Conservation (phyloP, 225 moss, liverwort and hornwort species). For the Straminergon stramineum region DNA sequence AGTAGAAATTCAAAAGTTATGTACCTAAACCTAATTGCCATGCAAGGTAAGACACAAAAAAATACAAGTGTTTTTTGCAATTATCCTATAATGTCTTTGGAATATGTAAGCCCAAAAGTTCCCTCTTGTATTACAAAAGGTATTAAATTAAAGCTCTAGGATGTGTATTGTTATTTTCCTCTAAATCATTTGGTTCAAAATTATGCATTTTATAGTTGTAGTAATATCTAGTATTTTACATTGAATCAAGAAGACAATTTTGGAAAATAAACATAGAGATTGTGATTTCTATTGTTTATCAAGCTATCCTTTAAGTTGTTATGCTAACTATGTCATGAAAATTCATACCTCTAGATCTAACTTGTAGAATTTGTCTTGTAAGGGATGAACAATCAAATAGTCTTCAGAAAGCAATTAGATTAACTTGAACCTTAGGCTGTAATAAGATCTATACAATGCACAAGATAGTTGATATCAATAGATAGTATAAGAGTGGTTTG, state of each 20-base stretch:
- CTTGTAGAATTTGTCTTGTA: not conserved
- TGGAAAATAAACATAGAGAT: not conserved
- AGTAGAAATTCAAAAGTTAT: not conserved
- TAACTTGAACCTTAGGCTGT: no score
- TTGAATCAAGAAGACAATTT: not conserved
- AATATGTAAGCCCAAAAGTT: not conserved
- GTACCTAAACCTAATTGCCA: no score
- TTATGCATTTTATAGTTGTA: no score
- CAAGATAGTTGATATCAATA: no score
- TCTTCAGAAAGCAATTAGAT: no score
- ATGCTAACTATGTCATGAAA: accelerated
- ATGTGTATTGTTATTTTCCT: not conserved
- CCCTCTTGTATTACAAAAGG: not conserved
- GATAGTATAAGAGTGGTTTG: no score
- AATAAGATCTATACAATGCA: not conserved
- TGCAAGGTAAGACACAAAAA: not conserved
- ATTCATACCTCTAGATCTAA: not conserved
- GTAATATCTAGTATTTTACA: not conserved
- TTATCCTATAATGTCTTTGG: not conserved
- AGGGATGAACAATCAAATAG: not conserved
- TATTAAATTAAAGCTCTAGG: not conserved
- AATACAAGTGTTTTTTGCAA: no score
- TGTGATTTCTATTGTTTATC: not conserved
- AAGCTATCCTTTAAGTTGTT: not conserved
- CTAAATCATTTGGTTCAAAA: not conserved